A percentile compares a stretch with the other conserved stretches of the same genome.
Evolutionary conservation across 2,329 filamentous ascomycete genomes (phyloP).

Genomic region (Leptographium lundbergii): DNA sequence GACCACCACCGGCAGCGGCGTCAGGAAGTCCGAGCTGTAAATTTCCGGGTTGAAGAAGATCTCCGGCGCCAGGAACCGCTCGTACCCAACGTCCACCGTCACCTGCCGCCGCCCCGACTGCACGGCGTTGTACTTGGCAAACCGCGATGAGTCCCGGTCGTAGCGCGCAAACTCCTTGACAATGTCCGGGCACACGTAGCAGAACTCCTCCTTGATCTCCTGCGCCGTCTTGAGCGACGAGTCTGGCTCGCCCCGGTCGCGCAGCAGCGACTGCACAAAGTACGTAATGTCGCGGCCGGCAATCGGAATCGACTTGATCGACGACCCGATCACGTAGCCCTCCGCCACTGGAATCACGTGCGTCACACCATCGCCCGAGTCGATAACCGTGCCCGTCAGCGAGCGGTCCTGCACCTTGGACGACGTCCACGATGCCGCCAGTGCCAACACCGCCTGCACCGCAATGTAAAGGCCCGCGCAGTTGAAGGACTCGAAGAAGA

Average conservation of each 20-base stretch:
- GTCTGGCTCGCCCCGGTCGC: conserved; percentile 92
- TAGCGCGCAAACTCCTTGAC: conserved; percentile 96
- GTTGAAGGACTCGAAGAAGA: conserved; percentile 99
- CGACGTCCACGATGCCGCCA: conserved; percentile 96
- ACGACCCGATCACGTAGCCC: conserved; percentile 97
- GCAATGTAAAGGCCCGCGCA: conserved; percentile 98
- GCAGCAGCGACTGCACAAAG: conserved; percentile 90
- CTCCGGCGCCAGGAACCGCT: conserved; percentile 93
- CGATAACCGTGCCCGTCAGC: conserved; percentile 92
- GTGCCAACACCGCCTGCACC: conserved; percentile 89
- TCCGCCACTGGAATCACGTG: conserved; percentile 98
- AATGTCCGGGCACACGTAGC: conserved; percentile 96
- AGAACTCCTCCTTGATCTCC: conserved; percentile 97
- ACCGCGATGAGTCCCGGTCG: conserved; percentile 83
- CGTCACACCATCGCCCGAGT: conserved; percentile 96
- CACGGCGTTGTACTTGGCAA: conserved; percentile 78
- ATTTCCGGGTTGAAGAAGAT: conserved; percentile 99
- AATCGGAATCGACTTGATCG: conserved; percentile 98
- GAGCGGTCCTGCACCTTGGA: conserved; percentile 96
- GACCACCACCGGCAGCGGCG: conserved; percentile 84
- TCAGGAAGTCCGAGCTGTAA: conserved; percentile 97
- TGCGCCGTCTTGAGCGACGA: conserved; percentile 96
- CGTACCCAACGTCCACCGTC: conserved; percentile 87
- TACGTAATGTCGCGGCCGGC: conserved; percentile 97
- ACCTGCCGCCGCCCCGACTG: conserved; percentile 77